These are phyloP conservation scores for Alternaria sp. DNA, from an alignment of 2,329 filamentous ascomycete species.

Conservation along the genomic window DNA sequence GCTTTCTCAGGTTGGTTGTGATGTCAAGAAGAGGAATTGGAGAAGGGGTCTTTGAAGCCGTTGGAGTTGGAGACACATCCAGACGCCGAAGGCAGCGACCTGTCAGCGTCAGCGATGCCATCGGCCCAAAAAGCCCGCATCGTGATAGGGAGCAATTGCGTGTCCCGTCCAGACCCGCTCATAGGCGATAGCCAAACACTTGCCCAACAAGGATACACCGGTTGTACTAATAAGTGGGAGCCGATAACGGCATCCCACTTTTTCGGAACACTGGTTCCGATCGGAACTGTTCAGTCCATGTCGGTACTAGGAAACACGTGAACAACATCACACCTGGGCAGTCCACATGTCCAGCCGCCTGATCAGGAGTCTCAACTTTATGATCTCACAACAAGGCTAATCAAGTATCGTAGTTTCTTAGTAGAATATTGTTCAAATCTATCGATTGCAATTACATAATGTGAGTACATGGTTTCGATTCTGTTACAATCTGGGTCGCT, in stretches of 20 bases:
- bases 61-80: background rate
- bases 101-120: background rate
- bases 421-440: background rate
- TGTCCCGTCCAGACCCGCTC: background rate
- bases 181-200: background rate
- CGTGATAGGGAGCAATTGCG: background rate
- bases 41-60: background rate
- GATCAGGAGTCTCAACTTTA: background rate
- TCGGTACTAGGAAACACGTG: background rate
- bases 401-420: background rate
- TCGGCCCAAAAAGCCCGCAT: slow-evolving; percentile 3
- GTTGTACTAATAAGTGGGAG: background rate
- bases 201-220: background rate
- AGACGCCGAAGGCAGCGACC: background rate
- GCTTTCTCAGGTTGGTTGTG: background rate
- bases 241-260: slow-evolving; percentile 6
- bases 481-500: background rate
- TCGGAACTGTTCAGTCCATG: background rate
- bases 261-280: slow-evolving; percentile 4
- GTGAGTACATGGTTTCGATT: background rate
- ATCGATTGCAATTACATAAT: background rate
- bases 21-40: background rate
- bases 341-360: background rate
- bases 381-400: too few species aligned
- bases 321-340: background rate